Base-by-base conservation (phyloP, 805 yeast genomes). In the Lipomyces lipofer region DNA sequence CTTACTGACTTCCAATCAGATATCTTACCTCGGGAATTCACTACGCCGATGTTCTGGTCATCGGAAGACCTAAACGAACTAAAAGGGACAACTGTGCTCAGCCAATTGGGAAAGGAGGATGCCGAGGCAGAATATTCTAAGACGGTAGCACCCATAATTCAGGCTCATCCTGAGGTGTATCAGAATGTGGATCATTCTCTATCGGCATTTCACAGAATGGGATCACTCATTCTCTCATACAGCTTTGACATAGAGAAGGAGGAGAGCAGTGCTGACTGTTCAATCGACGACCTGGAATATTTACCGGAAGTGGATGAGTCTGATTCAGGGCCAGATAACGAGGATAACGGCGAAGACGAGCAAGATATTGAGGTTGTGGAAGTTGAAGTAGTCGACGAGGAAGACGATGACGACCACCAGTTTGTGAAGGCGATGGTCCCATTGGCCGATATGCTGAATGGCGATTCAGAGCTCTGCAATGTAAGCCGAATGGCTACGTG, bases 351-450 rank as follows among this genome's bases (percentile, higher is more conserved):
- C 12, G 22, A 53, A 63, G 32, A 39, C 9, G 56, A 56, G 21
- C 52, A 49, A 2, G 59, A 47, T 2, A 65, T 66, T 45, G 66
- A 65, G 6, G 68, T 63, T 4, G 51, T 27, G 5, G 54, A 47
- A 32, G 43, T 43, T 6, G 58, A 45, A 17, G 58, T 56, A 19
- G 70, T 63, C n/a, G 56, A 45, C 28, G 60, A 47, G 9, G 49
- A 46, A 10, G 72, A 69, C 13, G 69, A 66, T 3, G 69, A 67
- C 7, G 69, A 54, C 2, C 66, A 57, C 3, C 66, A 58, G 2
- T 73, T 72, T 3, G 72, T 78, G 60, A 91, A 91, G 67, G 85
- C 95, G 0, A 85, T 94, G 96, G 89, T 91, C 2, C 96, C 98
- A 0, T 73, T 90, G 43, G 98, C 98, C 0, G 99, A 92, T 67